Percentiles rank a stretch among this genome's conserved stretches.
Evolutionary conservation across 2,329 filamentous ascomycete species (phyloP).

Genomic region (Polytolypa hystricis): DNA sequence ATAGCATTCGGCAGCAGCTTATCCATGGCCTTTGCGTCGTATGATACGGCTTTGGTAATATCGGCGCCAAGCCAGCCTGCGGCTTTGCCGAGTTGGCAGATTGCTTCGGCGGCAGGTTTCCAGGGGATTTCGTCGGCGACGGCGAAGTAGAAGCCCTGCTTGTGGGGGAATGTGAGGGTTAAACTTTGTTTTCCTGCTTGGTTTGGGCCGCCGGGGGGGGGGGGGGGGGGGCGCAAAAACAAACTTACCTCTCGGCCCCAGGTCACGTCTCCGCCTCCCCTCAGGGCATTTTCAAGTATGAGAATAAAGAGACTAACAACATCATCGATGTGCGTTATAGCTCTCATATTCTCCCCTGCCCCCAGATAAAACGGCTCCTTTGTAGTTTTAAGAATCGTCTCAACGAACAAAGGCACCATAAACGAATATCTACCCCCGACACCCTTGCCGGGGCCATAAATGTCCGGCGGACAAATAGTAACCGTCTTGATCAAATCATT

Average conservation of each 20-base stretch:
- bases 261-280: conserved; percentile 4
- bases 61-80: conserved; percentile 8
- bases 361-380: conserved; percentile 8
- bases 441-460: conserved; percentile 5
- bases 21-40: conserved; percentile 3
- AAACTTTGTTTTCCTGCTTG: too few relatives aligned
- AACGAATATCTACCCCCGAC: conserved; percentile 2
- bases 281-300: conserved; percentile 5
- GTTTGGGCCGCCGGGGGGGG: too few relatives aligned
- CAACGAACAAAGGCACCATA: conserved; percentile 6
- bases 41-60: conserved; percentile 6
- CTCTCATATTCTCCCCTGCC: conserved; percentile 5
- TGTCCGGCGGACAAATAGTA: conserved; percentile 6
- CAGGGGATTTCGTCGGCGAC: conserved; percentile 5
- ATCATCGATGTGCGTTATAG: conserved; percentile 7
- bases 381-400: conserved; percentile 1
- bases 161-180: too few relatives aligned
- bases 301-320: conserved; percentile 6
- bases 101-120: conserved; percentile 7
- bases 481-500: conserved; percentile 6
- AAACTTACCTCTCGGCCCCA: conserved; percentile 7
- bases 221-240: not conserved
- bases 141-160: conserved; percentile 9
- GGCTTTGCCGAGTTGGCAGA: conserved; percentile 6
- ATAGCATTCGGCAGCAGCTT: not conserved